These are phyloP conservation scores for Tremella mesenterica DNA, from an alignment of 768 basidiomycete genomes.

Conservation along the genomic window DNA sequence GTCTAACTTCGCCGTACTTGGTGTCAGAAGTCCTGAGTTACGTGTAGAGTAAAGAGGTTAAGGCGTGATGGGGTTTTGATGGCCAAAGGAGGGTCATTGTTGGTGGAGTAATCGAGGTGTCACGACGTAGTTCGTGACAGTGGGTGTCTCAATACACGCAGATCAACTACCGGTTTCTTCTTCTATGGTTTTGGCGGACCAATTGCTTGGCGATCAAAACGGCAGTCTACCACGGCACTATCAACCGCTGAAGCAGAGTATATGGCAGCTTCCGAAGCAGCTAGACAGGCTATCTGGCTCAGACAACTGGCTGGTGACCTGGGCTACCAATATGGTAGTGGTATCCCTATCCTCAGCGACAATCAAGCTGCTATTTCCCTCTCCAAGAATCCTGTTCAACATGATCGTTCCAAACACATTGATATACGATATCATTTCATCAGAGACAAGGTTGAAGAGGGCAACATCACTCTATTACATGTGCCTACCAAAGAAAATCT, in stretches of 20 bases:
- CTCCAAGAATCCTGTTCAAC: conserved; percentile 43
- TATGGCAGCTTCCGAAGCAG: conserved; percentile 44
- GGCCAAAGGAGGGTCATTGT: no score
- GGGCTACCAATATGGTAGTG: conserved; percentile 1
- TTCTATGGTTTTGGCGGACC: conserved; percentile 44
- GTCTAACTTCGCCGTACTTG: no score
- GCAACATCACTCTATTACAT: neutral
- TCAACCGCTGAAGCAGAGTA: conserved; percentile 51
- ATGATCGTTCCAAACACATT: conserved; percentile 49
- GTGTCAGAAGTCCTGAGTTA: no score
- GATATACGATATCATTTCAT: conserved; percentile 45
- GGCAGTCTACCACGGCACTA: conserved; percentile 46
- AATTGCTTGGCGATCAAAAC: conserved; percentile 47
- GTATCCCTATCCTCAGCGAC: conserved; percentile 28
- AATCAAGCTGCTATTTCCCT: conserved; percentile 47
- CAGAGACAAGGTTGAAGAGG: neutral
- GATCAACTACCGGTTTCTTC: conserved; percentile 39
- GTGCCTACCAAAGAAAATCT: conserved; percentile 1
- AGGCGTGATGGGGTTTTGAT: no score
- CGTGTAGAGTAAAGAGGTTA: no score
- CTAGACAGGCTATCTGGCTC: conserved; percentile 46
- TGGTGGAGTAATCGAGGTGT: no score
- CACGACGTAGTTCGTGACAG: no score
- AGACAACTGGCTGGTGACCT: conserved; percentile 3
- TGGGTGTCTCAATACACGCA: conserved; percentile 24